Conservation (phyloP, 176 grass and related monocot genomes). For the Phoenix dactylifera region DNA sequence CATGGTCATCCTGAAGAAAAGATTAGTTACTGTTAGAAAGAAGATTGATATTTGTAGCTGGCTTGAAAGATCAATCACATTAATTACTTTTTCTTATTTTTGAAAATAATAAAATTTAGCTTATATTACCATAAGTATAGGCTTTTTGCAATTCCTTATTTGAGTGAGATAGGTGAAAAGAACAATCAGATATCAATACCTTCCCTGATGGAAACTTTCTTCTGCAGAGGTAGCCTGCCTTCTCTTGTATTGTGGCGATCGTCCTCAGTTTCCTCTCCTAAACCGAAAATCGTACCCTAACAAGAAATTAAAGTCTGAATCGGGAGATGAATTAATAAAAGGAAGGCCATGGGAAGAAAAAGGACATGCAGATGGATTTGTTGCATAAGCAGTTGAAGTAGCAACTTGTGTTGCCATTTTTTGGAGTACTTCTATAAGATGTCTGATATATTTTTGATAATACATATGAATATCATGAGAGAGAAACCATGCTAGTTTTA, state of each 20-base stretch:
- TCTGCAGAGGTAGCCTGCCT: conserved; percentile 7
- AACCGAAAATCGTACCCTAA: conserved; percentile 34
- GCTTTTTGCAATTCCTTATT: not conserved
- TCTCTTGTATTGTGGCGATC: not conserved
- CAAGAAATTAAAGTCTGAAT: conserved; percentile 7
- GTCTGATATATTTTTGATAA: no score
- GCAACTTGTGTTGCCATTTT: not conserved
- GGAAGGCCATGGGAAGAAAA: conserved; percentile 2
- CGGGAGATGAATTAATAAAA: not conserved
- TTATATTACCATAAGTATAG: not conserved
- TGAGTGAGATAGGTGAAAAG: not conserved
- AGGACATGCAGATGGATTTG: not conserved
- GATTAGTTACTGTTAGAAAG: no score
- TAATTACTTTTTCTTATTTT: no score
- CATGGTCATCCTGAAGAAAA: no score
- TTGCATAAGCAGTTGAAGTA: not conserved
- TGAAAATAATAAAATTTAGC: no score
- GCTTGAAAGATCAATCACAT: no score
- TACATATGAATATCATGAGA: no score
- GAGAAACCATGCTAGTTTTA: no score
- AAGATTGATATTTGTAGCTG: no score
- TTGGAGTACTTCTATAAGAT: no score
- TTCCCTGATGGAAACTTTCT: conserved; percentile 16
- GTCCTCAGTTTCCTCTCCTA: conserved; percentile 21
- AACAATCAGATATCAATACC: conserved; percentile 5